Percentiles rank a stretch among this genome's conserved stretches.
Evolutionary conservation across 345 rosid species (phyloP).

Genomic region (Pistacia atlantica): DNA sequence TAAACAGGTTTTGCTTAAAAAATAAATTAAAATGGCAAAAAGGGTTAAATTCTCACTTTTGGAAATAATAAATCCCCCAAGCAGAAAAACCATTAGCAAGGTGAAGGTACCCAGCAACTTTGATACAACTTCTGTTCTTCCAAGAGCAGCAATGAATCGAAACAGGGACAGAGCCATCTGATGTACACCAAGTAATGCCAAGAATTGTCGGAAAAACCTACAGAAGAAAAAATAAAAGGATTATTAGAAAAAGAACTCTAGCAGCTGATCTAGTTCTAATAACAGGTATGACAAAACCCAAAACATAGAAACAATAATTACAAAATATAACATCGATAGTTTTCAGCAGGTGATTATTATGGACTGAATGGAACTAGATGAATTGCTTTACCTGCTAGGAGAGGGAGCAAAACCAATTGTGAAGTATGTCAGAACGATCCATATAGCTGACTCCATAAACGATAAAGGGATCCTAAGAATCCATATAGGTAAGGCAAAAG

Average conservation of each 20-base stretch:
- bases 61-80: constrained; percentile 88
- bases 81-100: constrained; percentile 69
- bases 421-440: constrained; percentile 68
- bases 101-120: constrained; percentile 68
- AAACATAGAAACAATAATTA: no score
- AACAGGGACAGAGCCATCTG: constrained; percentile 92
- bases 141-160: constrained; percentile 84
- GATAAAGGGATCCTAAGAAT: constrained; percentile 66
- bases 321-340: neutral
- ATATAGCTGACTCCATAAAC: constrained; percentile 58
- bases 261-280: neutral
- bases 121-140: constrained; percentile 75
- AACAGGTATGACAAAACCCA: neutral
- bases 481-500: constrained; percentile 61
- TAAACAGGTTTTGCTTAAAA: no score
- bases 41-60: constrained; percentile 44
- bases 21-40: neutral
- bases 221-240: neutral
- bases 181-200: constrained; percentile 71
- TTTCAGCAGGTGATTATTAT: neutral
- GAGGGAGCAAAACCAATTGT: constrained; percentile 69
- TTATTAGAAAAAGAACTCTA: no score
- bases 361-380: neutral
- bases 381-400: constrained; percentile 47
- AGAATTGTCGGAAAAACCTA: constrained; percentile 78